phyloP scores from a whole-genome alignment of 1,284 basidiomycete genomes.

The Tetrapyrgos nigripes region DNA sequence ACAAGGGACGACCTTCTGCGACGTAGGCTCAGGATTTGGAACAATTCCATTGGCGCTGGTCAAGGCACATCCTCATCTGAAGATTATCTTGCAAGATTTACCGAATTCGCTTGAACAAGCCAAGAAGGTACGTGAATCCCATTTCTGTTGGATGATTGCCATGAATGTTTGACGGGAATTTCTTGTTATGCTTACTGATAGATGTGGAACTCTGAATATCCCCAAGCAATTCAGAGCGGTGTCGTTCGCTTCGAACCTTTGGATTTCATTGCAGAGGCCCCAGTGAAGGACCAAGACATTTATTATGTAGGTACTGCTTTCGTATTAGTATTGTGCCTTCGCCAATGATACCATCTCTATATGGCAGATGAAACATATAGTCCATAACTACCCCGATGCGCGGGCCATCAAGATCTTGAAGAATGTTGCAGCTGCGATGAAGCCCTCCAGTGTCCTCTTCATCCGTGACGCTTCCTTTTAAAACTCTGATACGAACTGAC shows the following conservation, averaged over 20 bases:
- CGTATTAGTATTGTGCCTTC: too few relatives aligned
- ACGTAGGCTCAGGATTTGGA: constrained; percentile 12
- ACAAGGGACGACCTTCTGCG: constrained; percentile 9
- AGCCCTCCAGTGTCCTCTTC: constrained; percentile 5
- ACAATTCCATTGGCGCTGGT: not conserved
- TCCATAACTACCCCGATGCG: constrained; percentile 13
- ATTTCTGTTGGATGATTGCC: too few relatives aligned
- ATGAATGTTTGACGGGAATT: too few relatives aligned
- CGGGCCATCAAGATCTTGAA: constrained; percentile 8
- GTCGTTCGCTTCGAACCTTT: not conserved
- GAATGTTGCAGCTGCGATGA: constrained; percentile 6
- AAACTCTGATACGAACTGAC: too few relatives aligned
- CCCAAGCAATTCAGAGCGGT: not conserved
- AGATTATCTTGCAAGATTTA: constrained; percentile 10
- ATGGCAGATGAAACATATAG: constrained; percentile 14
- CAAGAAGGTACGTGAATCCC: not conserved
- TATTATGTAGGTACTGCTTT: not conserved
- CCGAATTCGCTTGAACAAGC: constrained; percentile 7
- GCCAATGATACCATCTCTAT: too few relatives aligned
- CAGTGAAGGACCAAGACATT: not conserved
- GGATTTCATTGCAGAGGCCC: not conserved
- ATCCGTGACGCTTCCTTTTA: constrained; percentile 10
- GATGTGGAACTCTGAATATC: constrained; percentile 2
- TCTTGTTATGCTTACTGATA: too few relatives aligned
- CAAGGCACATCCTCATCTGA: constrained; percentile 3